Conservation (phyloP, 2,329 filamentous ascomycete species). For the Juglanconis sp. region DNA sequence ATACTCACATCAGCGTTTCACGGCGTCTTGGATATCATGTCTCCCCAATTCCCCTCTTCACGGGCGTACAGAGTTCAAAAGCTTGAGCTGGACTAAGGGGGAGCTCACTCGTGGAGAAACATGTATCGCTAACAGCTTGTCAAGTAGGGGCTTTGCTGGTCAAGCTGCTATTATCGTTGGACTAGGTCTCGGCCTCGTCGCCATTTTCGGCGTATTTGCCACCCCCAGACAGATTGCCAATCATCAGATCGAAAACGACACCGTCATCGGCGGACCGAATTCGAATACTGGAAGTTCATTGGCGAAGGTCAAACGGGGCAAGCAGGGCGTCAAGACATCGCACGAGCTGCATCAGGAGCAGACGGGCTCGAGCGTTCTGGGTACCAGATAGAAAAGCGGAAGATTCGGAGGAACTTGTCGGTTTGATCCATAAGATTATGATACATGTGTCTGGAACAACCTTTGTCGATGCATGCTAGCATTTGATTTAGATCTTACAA, state of each 20-base stretch:
- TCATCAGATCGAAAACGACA: constrained; percentile 14
- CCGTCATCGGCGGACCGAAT: constrained; percentile 2
- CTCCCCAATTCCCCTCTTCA: not conserved
- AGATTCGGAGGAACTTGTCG: no score
- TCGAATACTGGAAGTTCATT: constrained; percentile 9
- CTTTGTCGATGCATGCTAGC: no score
- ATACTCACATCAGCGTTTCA: not conserved
- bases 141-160: constrained; percentile 4
- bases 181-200: not conserved
- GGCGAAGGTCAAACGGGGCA: constrained; percentile 3
- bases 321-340: constrained; percentile 6
- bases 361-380: constrained; percentile 7
- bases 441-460: not conserved
- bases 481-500: no score
- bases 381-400: not conserved
- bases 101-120: no score
- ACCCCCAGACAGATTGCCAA: constrained; percentile 9
- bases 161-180: constrained; percentile 3
- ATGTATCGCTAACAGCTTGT: not conserved
- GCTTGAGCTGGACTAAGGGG: no score
- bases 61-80: no score
- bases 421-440: not conserved
- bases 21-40: not conserved
- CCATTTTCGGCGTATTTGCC: constrained; percentile 4
- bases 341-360: constrained; percentile 13